Evolutionary conservation across 352 stramenopile genomes (phyloP).

Genomic region (Phytophthora europaea): DNA sequence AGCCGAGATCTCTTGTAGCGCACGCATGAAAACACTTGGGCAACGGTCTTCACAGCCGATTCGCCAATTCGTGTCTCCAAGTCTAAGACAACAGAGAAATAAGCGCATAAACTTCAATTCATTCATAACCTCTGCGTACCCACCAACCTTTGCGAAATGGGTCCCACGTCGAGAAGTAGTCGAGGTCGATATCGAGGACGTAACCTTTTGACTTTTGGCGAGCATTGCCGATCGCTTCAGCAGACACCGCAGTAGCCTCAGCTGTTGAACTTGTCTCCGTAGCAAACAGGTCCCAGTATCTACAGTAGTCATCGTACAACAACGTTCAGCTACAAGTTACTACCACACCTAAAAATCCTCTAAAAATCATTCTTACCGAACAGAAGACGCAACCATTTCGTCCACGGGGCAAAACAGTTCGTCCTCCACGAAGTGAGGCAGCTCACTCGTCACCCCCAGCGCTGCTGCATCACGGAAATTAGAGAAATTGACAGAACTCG

Average conservation of each 20-base stretch:
- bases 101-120: not conserved
- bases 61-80: constrained; percentile 49
- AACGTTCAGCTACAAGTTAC: not conserved
- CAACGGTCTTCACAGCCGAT: constrained; percentile 34
- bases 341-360: not conserved
- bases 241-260: constrained; percentile 13
- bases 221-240: constrained; percentile 30
- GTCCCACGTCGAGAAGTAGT: constrained; percentile 92
- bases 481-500: not conserved
- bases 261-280: constrained; percentile 30
- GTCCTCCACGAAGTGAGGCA: constrained; percentile 83
- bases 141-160: constrained; percentile 75
- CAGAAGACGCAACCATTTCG: constrained; percentile 42
- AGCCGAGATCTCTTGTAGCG: constrained; percentile 47
- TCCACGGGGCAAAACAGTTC: constrained; percentile 55
- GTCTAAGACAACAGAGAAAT: constrained; percentile 29
- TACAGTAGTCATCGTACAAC: not conserved
- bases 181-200: constrained; percentile 89
- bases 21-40: constrained; percentile 50
- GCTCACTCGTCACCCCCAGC: constrained; percentile 65
- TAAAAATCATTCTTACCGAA: constrained; percentile 28
- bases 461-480: constrained; percentile 13
- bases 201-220: constrained; percentile 47
- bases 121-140: not conserved
- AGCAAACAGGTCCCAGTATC: constrained; percentile 56